These are phyloP conservation scores for Alloteropsis semialata DNA, from an alignment of 176 grass and related monocot species.

Conservation along the genomic window DNA sequence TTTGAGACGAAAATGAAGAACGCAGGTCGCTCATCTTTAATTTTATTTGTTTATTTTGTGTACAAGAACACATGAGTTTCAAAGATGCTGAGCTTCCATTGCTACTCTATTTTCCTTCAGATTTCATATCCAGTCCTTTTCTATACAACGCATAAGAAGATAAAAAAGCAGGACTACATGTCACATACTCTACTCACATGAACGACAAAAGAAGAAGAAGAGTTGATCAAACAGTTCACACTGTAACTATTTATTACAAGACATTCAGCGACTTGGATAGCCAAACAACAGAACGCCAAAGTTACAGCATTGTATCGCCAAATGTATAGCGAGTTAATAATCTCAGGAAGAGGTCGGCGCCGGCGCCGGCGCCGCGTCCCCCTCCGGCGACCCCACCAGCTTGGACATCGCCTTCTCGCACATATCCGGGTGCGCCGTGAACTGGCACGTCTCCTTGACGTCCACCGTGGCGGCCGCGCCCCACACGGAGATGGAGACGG, in stretches of 20 bases:
- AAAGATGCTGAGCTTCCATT: too few species aligned
- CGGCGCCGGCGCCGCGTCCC: neutral
- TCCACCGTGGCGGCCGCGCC: neutral
- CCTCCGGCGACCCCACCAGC: neutral
- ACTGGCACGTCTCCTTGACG: conserved; percentile 29
- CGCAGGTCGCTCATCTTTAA: too few species aligned
- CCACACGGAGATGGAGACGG: neutral
- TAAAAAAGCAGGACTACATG: neutral
- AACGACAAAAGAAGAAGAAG: neutral
- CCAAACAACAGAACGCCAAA: neutral
- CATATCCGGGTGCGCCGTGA: conserved; percentile 29
- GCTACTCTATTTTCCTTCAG: neutral
- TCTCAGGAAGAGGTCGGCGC: neutral
- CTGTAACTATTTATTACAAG: neutral
- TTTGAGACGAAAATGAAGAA: too few species aligned
- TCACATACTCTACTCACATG: neutral
- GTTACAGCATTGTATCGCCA: neutral
- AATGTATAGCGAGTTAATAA: neutral
- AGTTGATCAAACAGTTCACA: neutral
- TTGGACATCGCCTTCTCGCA: conserved; percentile 20
- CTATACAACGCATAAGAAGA: neutral
- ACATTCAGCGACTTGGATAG: neutral
- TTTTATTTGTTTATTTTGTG: too few species aligned
- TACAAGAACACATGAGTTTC: too few species aligned
- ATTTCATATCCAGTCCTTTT: neutral